A percentile compares a stretch with the other conserved stretches of the same genome.
Conservation (phyloP, 2,329 filamentous ascomycete species). For the Allantophomopsis lycopodina region DNA sequence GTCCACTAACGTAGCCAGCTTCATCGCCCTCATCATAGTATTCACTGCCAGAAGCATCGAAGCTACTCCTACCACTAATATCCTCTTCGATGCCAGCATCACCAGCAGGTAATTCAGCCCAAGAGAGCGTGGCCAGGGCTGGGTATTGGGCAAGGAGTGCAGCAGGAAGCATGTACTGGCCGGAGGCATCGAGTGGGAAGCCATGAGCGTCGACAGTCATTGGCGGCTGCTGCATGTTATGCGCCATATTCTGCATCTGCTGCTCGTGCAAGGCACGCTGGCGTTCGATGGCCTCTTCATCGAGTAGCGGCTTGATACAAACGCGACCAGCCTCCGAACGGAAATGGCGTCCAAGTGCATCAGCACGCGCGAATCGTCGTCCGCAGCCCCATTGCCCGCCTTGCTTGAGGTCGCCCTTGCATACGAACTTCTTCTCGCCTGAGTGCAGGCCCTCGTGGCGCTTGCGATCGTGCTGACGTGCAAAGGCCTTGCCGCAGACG, state of each 20-base stretch:
- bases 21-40: conserved; percentile 65
- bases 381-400: conserved; percentile 86
- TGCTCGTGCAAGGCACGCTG: conserved; percentile 66
- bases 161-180: conserved; percentile 62
- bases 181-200: conserved; percentile 39
- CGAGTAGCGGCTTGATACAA: conserved; percentile 92
- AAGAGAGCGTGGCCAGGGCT: conserved; percentile 80
- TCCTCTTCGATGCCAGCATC: conserved; percentile 55
- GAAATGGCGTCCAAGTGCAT: conserved; percentile 90
- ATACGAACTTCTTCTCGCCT: conserved; percentile 97
- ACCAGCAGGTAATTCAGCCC: conserved; percentile 59
- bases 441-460: conserved; percentile 92
- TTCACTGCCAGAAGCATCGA: conserved; percentile 58
- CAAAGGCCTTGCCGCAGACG: conserved; percentile 93
- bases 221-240: conserved; percentile 48
- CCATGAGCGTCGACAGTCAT: conserved; percentile 39
- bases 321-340: conserved; percentile 88
- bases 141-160: conserved; percentile 87
- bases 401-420: conserved; percentile 76
- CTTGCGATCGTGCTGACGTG: conserved; percentile 92
- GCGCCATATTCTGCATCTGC: conserved; percentile 42
- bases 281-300: conserved; percentile 80
- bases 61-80: conserved; percentile 65
- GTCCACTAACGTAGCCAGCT: conserved; percentile 40
- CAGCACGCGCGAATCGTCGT: conserved; percentile 83